phyloP scores from a whole-genome alignment of 257 asterid species.

The Ligustrum vulgare region DNA sequence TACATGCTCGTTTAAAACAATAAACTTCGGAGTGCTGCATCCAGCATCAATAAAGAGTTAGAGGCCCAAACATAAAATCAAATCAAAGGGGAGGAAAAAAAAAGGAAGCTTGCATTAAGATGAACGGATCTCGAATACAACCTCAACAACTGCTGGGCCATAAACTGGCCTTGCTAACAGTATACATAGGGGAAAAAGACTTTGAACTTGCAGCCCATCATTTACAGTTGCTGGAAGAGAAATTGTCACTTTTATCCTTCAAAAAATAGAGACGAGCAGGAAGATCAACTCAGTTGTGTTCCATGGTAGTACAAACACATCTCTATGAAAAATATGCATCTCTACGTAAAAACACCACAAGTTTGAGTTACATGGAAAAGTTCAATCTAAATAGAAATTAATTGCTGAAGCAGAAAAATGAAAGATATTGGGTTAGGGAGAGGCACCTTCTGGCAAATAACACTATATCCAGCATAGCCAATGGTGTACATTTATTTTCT shows the following conservation, averaged over 20 bases:
- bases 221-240: constrained; percentile 69
- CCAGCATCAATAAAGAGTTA: constrained; percentile 50
- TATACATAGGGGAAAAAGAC: constrained; percentile 80
- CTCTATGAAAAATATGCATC: constrained; percentile 20
- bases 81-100: constrained; percentile 20
- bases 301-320: not conserved
- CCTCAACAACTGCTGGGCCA: constrained; percentile 63
- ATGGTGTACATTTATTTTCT: constrained; percentile 10
- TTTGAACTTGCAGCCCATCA: constrained; percentile 60
- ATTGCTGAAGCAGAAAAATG: constrained; percentile 6
- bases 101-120: constrained; percentile 18
- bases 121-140: constrained; percentile 34
- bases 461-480: not conserved
- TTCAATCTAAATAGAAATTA: not conserved
- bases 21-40: constrained; percentile 72
- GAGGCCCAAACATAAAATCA: constrained; percentile 8
- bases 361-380: not conserved
- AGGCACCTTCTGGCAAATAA: constrained; percentile 22
- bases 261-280: constrained; percentile 18
- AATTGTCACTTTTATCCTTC: constrained; percentile 82
- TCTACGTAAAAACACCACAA: not conserved
- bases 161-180: constrained; percentile 74
- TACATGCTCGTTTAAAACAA: constrained; percentile 63
- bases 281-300: constrained; percentile 20
- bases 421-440: not conserved